Evolutionary conservation across 495 filamentous ascomycete genomes (phyloP), one percentile per base, ranked within the genome.

Genomic region (Penicillium cinerascens): DNA sequence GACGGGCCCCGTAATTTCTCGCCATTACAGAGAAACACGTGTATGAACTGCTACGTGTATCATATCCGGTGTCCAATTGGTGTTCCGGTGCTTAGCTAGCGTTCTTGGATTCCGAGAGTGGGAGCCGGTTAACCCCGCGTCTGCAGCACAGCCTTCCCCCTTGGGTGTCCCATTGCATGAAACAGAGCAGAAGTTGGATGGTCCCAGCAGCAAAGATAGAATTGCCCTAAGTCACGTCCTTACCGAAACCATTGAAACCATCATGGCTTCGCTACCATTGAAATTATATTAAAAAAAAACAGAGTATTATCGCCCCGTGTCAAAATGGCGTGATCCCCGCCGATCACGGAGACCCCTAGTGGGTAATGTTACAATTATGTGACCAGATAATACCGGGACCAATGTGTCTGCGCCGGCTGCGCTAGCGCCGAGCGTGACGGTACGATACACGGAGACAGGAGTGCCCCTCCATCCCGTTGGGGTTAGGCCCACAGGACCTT

Each of bases 391-490:
- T n/a, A n/a, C n/a, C n/a, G n/a, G n/a, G n/a, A n/a, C n/a, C n/a
- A n/a, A n/a, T n/a, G n/a, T n/a, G n/a, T n/a, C n/a, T n/a, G n/a
- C n/a, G n/a, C n/a, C n/a, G 11, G 29, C 11, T 10, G 10, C 2
- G 29, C 26, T 3, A 29, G 7, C 13, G 44, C 36, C 33, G 33
- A 38, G 1, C 7, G 20, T 50, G 20, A 56, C 42, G 16, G 22
- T 52, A 55, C 40, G 29, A 33, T 33, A 33, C 29, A 1, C 11
- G 10, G 1, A 1, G 4, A 10, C 11, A 10, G 29, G 13, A 17
- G 17, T 61, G 57, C 63, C 67, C 64, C 61, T 65, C 60, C 42
- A 65, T 55, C 58, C 55, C 47, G 10, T 54, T 54, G 29, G 42
- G 63, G 47, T 59, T 66, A 61, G 52, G 27, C 55, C 54, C n/a